phyloP scores from a whole-genome alignment of 139 green algal species.

The Astrephomene gubernaculifera region DNA sequence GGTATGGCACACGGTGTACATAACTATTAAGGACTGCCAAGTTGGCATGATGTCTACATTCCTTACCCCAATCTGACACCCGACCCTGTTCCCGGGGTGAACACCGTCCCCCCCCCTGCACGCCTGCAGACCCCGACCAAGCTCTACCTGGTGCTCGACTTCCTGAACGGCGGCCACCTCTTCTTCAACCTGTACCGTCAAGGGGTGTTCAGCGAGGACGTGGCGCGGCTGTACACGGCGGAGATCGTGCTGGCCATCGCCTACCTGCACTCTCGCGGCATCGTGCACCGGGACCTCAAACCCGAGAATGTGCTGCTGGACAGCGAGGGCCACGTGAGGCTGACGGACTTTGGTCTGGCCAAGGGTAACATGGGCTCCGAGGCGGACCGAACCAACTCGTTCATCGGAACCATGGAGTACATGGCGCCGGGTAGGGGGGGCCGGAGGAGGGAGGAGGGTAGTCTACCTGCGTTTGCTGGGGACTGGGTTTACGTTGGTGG shows the following conservation, averaged over 20 bases:
- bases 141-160: conserved; percentile 98
- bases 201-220: conserved; percentile 89
- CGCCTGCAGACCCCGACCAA: conserved; percentile 87
- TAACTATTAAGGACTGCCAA: too few relatives aligned
- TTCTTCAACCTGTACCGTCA: conserved; percentile 96
- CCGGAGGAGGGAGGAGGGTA: too few relatives aligned
- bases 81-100: too few relatives aligned
- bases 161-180: conserved; percentile 98
- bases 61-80: too few relatives aligned
- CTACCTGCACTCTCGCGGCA: conserved; percentile 91
- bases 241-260: conserved; percentile 94
- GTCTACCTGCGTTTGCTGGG: too few relatives aligned
- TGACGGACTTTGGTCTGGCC: conserved; percentile 93
- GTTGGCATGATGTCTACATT: too few relatives aligned
- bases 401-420: conserved; percentile 96
- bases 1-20: too few relatives aligned
- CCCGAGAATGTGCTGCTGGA: conserved; percentile 97
- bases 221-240: conserved; percentile 92
- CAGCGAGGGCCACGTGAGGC: conserved; percentile 90
- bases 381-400: conserved; percentile 82
- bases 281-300: conserved; percentile 83
- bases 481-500: too few relatives aligned
- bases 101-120: not conserved
- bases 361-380: conserved; percentile 81
- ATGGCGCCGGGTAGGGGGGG: conserved; percentile 48